Evolutionary conservation across 2,329 filamentous ascomycete genomes (phyloP).

Genomic region (Paecilomyces sp.): DNA sequence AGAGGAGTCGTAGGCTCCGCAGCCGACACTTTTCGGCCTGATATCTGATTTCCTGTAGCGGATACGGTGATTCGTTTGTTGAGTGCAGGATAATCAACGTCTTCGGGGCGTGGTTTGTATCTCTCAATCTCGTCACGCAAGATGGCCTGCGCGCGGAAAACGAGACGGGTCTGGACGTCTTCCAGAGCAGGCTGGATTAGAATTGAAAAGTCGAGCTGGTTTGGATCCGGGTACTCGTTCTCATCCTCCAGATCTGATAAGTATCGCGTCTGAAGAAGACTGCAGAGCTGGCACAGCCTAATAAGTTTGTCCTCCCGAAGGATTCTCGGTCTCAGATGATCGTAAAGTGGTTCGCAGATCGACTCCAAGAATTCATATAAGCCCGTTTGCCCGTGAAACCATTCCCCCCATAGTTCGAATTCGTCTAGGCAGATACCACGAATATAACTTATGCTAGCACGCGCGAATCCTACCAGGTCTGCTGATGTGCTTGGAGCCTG

Average conservation of each 20-base stretch:
- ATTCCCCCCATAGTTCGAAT: slow-evolving; percentile 60
- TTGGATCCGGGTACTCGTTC: slow-evolving; percentile 40
- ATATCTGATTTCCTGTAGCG: slow-evolving; percentile 39
- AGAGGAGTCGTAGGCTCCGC: slow-evolving; percentile 30
- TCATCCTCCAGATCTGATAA: slow-evolving; percentile 53
- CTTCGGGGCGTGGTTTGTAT: slow-evolving; percentile 58
- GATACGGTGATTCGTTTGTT: slow-evolving; percentile 39
- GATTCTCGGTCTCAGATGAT: slow-evolving; percentile 57
- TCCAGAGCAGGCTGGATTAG: slow-evolving; percentile 59
- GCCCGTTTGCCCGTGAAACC: slow-evolving; percentile 57
- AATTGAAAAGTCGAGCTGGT: slow-evolving; percentile 54
- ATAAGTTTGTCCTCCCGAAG: slow-evolving; percentile 61
- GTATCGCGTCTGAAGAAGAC: slow-evolving; percentile 58
- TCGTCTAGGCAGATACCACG: slow-evolving; percentile 61
- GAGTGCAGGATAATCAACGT: slow-evolving; percentile 56
- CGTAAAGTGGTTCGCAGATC: slow-evolving; percentile 61
- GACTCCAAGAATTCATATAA: slow-evolving; percentile 61
- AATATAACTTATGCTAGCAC: slow-evolving; percentile 58
- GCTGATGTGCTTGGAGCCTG: slow-evolving; percentile 54
- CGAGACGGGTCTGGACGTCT: slow-evolving; percentile 60
- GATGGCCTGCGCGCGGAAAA: slow-evolving; percentile 57
- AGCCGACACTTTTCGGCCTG: slow-evolving; percentile 46
- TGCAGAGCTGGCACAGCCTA: slow-evolving; percentile 61
- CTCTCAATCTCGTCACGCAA: slow-evolving; percentile 61
- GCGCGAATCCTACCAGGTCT: slow-evolving; percentile 59